Base-by-base conservation (phyloP, 306 rosid genomes). In the Nissolia schottii region DNA sequence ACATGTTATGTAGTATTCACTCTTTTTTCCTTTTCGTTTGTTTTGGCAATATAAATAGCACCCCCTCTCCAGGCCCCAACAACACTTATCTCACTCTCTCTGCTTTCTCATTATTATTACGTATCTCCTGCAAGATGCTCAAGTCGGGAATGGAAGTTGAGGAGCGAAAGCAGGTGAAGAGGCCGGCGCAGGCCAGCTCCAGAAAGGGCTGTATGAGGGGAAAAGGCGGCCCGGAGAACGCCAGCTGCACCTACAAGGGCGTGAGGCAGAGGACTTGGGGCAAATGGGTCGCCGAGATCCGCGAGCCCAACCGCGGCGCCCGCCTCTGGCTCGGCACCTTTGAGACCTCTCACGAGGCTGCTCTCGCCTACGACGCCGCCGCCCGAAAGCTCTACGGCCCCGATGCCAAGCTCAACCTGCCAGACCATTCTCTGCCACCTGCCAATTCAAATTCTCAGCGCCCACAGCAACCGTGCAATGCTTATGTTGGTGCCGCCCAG, bases 181-280 rank as follows among this genome's bases (percentile, higher is more conserved):
- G 56, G 53, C 57, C 92, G 2, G 81, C 86, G 0, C 97, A 89
- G 11, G 94, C 96, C 1, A 87, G 86, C 56, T 88, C 98, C 0
- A 80, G 97, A 49, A 93, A 93, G 56, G 98, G 97, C 7, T 93
- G 97, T 11, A 93, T 93, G 98, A 78, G 89, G 64, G 98, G 97
- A 4, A 93, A 93, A 53, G 98, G 98, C 2, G 98, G 97, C 24
- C 98, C 98, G 0, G 91, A 91, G 23, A 93, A 93, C 8, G 91
- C 98, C 0, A 70, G 50, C 28, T 93, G 98, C 87, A 79, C 92
- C 64, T 93, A 78, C 87, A 93, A 89, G 27, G 98, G 98, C 1
- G 98, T 93, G 5, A 82, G 98, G 1, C 98, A 93, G 74, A 82
- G 98, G 61, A 91, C 98, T 0, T 93, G 98, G 98, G 98, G 98